Evolutionary conservation across 441 rosid genomes (phyloP).

Genomic region (Mallotus repandus): DNA sequence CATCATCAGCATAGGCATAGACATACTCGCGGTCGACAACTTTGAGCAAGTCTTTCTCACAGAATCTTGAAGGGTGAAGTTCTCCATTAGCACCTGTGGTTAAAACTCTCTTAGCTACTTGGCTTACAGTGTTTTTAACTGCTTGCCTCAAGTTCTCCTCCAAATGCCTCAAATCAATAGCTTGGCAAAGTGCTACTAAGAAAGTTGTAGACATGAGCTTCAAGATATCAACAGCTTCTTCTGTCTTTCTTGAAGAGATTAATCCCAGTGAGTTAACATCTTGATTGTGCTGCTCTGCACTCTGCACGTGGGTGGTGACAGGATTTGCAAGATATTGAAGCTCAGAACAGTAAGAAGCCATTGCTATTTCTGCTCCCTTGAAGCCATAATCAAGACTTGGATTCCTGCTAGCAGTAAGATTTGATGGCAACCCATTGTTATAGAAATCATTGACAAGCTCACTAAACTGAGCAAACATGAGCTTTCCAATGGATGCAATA

Average conservation of each 20-base stretch:
- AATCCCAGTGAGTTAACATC: slow-evolving; percentile 68
- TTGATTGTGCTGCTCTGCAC: slow-evolving; percentile 68
- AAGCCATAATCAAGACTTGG: slow-evolving; percentile 87
- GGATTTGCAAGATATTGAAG: slow-evolving; percentile 71
- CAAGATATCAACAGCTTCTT: slow-evolving; percentile 61
- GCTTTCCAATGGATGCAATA: slow-evolving; percentile 58
- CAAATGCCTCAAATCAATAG: slow-evolving; percentile 58
- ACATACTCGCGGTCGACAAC: slow-evolving; percentile 59
- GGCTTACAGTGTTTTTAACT: slow-evolving; percentile 51
- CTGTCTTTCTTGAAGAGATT: slow-evolving; percentile 72
- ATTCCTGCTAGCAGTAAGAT: slow-evolving; percentile 59
- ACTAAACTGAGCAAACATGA: slow-evolving; percentile 82
- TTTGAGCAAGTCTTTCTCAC: slow-evolving; percentile 57
- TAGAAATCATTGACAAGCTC: slow-evolving; percentile 86
- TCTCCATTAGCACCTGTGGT: slow-evolving; percentile 44
- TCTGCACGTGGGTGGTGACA: slow-evolving; percentile 59
- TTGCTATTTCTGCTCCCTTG: slow-evolving; percentile 85
- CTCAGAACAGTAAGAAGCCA: slow-evolving; percentile 83
- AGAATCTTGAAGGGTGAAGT: slow-evolving; percentile 59
- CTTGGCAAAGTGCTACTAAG: slow-evolving; percentile 67
- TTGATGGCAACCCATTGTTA: slow-evolving; percentile 84
- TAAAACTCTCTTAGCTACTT: slow-evolving; percentile 42
- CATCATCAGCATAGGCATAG: slow-evolving; percentile 62
- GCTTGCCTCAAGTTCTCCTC: slow-evolving; percentile 61
- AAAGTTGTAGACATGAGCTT: slow-evolving; percentile 61